Base-by-base conservation (phyloP, 768 basidiomycete genomes). In the Trametes coccinea region DNA sequence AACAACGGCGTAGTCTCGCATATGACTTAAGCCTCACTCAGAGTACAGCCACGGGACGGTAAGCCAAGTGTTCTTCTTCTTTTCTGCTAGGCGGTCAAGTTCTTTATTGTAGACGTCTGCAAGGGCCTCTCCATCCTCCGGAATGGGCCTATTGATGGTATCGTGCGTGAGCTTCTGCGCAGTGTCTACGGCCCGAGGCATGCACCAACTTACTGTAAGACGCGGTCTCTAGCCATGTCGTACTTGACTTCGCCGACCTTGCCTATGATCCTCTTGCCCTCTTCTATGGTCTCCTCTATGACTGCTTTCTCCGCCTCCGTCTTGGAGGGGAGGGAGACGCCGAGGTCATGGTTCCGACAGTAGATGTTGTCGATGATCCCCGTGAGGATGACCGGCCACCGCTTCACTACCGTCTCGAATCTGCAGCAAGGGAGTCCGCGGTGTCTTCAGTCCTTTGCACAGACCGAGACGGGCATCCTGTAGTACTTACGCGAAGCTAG, bases 41-140 rank as follows among this genome's bases (percentile, higher is more conserved):
- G 94, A 93, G 72, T 82, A 98, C n/a, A 99, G 80, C 96, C 96
- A 99, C 1, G 95, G 93, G 5, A 92, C 86, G 7, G 84, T 90
- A 71, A 93, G 94, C 96, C 96, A 99, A 0, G 89, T 90, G 61
- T 87, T 81, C 67, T 80, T 78, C 3, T 74, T 72, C 1, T 78
- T 71, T 30, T 77, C 72, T 0, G 76, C 75, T 1, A 91, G 79
- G 0, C 74, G 72, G 5, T 72, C 72, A 11, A 99, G 78, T 63
- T 93, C 88, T 0, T 75, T 67, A 66, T 99, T 98, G 76, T 94
- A 98, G n/a, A 80, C 74, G 0, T 84, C 79, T 4, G 84, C 76
- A 53, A 84, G 80, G n/a, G 84, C 71, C 49, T 89, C 92, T 1
- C 89, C 89, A 66, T 97, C 95, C 6, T 84, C 76, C n/a, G 81